These are phyloP conservation scores for Phyllosticta capitalensis DNA, from an alignment of 2,329 filamentous ascomycete species.

Conservation along the genomic window DNA sequence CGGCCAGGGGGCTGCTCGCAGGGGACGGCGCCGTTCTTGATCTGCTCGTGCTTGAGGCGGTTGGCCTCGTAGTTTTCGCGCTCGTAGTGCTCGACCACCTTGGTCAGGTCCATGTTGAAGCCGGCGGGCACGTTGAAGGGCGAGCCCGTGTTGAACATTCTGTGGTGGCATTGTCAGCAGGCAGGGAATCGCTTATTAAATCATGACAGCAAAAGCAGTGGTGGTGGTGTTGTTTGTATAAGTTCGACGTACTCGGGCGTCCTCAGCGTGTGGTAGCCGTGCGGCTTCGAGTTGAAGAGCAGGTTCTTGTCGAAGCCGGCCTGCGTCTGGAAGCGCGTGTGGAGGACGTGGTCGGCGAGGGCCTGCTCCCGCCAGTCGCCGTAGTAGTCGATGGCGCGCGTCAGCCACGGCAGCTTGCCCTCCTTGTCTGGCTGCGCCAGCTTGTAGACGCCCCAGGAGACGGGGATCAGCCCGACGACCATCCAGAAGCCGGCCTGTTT, in stretches of 20 bases:
- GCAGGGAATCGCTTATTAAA: too few species aligned
- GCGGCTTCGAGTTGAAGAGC: conserved; percentile 40
- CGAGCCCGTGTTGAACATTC: conserved; percentile 52
- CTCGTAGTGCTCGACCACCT: conserved; percentile 54
- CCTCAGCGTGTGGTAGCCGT: conserved; percentile 44
- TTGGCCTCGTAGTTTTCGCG: conserved; percentile 48
- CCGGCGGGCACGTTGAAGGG: conserved; percentile 57
- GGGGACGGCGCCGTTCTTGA: conserved; percentile 27
- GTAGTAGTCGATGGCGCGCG: conserved; percentile 47
- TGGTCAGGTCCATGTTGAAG: conserved; percentile 48
- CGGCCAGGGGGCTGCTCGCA: conserved; percentile 14
- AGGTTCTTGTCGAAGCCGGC: conserved; percentile 54
- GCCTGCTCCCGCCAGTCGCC: conserved; percentile 40
- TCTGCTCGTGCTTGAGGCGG: conserved; percentile 42
- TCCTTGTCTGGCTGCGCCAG: conserved; percentile 32
- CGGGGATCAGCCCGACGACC: conserved; percentile 36
- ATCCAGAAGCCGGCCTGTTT: conserved; percentile 38
- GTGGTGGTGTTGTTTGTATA: background rate
- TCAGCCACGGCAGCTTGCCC: conserved; percentile 34
- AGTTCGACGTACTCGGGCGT: conserved; percentile 53
- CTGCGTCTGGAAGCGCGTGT: conserved; percentile 52
- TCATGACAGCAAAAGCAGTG: too few species aligned
- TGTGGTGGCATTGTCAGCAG: too few species aligned
- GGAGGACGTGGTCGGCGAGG: conserved; percentile 46
- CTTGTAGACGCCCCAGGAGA: conserved; percentile 36